Evolutionary conservation across 192 early-diverging fungal species (phyloP), one percentile per base, ranked within the genome.

Genomic region (Kickxella alabastrina): DNA sequence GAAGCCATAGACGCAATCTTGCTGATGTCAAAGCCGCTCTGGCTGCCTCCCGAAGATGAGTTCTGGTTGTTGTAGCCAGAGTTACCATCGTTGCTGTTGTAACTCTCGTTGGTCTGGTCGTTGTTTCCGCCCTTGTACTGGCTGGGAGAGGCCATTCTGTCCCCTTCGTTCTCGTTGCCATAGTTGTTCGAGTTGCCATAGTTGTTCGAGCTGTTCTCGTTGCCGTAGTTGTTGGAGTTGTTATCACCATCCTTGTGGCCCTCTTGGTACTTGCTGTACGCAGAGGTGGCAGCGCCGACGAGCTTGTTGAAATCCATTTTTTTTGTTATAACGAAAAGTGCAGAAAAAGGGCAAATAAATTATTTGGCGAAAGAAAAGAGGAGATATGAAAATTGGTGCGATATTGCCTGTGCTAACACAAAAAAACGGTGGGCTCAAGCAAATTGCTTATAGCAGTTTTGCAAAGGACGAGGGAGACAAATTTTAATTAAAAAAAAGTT

Each of bases 231-330:
- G 19, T 32, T 18, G 4, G 8, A 12, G 24, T 36, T 14, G 37
- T 29, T 27, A 40, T 32, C 7, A 6, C 41, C 43, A 21, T 36
- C 29, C 39, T 7, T 43, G 14, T 46, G 15, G 17, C 22, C 45
- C 8, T 49, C 28, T 49, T 72, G 57, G 44, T 65, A 56, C 42
- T 65, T 48, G 19, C 27, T 48, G 57, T 64, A 57, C 6, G 62
- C 69, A 8, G 50, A 50, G 32, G 62, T 32, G 13, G 68, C 63
- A 25, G 28, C 9, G 15, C 36, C 46, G 19, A 58, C 49, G 3
- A 74, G 21, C n/a, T 66, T 66, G 37, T 52, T 59, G 38, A 74
- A 74, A 36, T 74, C 48, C 62, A 74, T 73, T 21, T 3, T 35
- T 31, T 10, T 10, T 13, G 15, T 15, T 17, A 10, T 36, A 4